Evolutionary conservation across 1,284 basidiomycete species (phyloP).

Genomic region (Vanrija pseudolonga): DNA sequence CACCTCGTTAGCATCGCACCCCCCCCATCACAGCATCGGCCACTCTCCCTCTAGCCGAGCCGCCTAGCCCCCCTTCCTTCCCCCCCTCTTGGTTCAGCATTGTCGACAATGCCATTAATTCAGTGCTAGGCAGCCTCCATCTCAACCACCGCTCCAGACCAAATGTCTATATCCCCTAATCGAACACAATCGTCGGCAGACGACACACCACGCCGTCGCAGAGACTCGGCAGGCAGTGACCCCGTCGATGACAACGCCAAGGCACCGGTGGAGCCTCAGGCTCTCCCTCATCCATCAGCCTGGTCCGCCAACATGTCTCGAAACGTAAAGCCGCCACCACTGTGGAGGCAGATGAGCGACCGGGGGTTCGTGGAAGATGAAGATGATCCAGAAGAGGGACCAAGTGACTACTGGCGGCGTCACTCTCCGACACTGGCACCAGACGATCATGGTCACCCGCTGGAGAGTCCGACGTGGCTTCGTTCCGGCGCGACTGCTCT

Average conservation of each 20-base stretch:
- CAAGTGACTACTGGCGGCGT: constrained; percentile 22
- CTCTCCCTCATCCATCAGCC: too few relatives aligned
- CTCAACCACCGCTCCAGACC: too few relatives aligned
- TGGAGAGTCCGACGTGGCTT: constrained; percentile 4
- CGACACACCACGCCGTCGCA: neutral
- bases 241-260: neutral
- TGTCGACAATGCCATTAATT: too few relatives aligned
- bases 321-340: constrained; percentile 1
- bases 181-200: neutral
- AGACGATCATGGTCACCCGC: neutral
- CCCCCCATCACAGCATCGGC: neutral
- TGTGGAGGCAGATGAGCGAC: constrained; percentile 12
- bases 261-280: too few relatives aligned
- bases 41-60: too few relatives aligned
- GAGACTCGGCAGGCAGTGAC: neutral
- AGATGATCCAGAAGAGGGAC: constrained; percentile 11
- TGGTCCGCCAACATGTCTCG: too few relatives aligned
- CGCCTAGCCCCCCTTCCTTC: too few relatives aligned
- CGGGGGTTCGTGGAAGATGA: neutral
- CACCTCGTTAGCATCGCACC: neutral
- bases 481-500: neutral
- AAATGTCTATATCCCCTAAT: too few relatives aligned
- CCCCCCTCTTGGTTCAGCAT: too few relatives aligned
- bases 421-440: constrained; percentile 6
- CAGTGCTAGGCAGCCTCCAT: too few relatives aligned